phyloP scores from a whole-genome alignment of 1,284 basidiomycete genomes.

The Malassezia caprae region DNA sequence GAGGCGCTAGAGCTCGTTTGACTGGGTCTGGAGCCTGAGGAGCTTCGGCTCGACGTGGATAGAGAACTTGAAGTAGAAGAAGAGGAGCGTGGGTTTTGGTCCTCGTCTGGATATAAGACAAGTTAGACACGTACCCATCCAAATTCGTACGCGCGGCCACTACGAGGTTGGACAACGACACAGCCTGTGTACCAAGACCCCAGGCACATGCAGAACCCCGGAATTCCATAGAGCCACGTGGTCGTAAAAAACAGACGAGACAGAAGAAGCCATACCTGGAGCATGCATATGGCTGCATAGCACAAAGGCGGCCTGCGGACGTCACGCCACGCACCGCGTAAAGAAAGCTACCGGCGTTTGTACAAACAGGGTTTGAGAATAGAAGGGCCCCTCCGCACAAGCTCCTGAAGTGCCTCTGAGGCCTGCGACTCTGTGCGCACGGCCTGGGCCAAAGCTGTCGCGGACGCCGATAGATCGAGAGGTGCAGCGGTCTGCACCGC shows the following conservation, averaged over 20 bases:
- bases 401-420: slow-evolving; percentile 52
- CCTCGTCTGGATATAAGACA: neutral
- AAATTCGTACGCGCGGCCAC: neutral
- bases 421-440: slow-evolving; percentile 53
- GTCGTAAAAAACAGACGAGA: neutral
- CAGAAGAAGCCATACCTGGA: neutral
- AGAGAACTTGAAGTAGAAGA: neutral
- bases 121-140: neutral
- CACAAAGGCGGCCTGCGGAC: neutral
- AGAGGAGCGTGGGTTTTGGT: neutral
- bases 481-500: neutral
- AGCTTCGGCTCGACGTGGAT: neutral
- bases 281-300: neutral
- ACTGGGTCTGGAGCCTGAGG: neutral
- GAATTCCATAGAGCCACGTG: slow-evolving; percentile 9
- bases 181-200: neutral
- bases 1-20: neutral
- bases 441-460: slow-evolving; percentile 18
- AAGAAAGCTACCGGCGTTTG: slow-evolving; percentile 65
- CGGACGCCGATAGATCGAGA: neutral
- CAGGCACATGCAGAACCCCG: neutral
- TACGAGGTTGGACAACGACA: neutral
- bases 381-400: slow-evolving; percentile 57
- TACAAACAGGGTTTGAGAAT: slow-evolving; percentile 88
- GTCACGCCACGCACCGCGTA: neutral